Base-by-base conservation (phyloP, 495 filamentous ascomycete genomes). In the Podospora conica region DNA sequence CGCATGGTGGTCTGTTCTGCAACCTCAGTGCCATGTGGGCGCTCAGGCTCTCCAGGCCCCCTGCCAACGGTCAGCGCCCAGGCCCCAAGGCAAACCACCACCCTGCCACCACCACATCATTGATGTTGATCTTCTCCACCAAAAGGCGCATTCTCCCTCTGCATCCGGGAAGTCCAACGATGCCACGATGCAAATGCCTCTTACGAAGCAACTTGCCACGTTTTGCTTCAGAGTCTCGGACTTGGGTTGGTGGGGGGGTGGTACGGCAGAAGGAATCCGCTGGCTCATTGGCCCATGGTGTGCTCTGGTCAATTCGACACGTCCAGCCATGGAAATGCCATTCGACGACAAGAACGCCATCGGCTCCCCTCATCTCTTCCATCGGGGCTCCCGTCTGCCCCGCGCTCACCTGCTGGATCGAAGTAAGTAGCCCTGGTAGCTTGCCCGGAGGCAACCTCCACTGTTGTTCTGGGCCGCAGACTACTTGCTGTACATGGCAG, bases 1-100 rank as follows among this genome's bases (percentile, higher is more conserved):
- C 24, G 27, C 54, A 55, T 54, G 55, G 24, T n/a, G 29, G 15
- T 56, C 23, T 33, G 10, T 58, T 64, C 55, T 64, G 63, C 63
- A 58, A 55, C 28, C 21, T n/a, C 40, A 48, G 40, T 48, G 40
- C 40, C 40, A 48, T 48, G 40, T 48, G 40, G 40, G 40, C 40
- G 40, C 40, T 48, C 15, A 15, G 15, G 18, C 40, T 48, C n/a
- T 12, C 40, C 40, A 15, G 40, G 15, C 40, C 40, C 29, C 40
- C 40, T 48, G 40, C 18, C 40, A 48, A 48, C 40, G 40, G 40
- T 48, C 40, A 48, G 40, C 40, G 40, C 40, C 40, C 18, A 18
- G 18, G 18, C 15, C n/a, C 40, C 40, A 48, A 48, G 40, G 40
- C 40, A 48, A 48, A n/a, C n/a, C n/a, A n/a, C 40, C 40, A 48